phyloP scores from a whole-genome alignment of 1,284 basidiomycete species.

The Ganoderma lucidum region DNA sequence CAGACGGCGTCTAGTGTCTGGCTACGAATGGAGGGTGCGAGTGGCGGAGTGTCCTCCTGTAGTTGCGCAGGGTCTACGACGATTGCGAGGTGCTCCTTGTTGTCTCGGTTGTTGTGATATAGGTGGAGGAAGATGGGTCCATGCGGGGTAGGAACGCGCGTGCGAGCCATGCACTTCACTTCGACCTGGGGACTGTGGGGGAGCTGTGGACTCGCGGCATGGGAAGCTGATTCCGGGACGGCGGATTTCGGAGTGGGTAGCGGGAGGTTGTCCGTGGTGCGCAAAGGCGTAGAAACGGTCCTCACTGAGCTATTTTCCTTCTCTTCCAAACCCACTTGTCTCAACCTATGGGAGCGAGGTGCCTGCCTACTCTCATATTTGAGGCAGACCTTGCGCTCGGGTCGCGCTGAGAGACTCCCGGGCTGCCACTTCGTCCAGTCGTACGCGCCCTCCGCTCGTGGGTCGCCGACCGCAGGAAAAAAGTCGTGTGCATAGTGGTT shows the following conservation, averaged over 20 bases:
- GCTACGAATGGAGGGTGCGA: conserved; percentile 77
- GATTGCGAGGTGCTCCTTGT: conserved; percentile 97
- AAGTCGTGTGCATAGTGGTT: conserved; percentile 82
- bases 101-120: conserved; percentile 91
- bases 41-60: conserved; percentile 47
- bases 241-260: conserved; percentile 25
- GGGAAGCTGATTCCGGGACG: conserved; percentile 3
- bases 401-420: conserved; percentile 44
- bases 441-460: conserved; percentile 59
- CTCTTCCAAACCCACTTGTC: conserved; percentile 37
- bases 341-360: conserved; percentile 66
- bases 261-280: conserved; percentile 37
- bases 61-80: conserved; percentile 92
- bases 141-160: conserved; percentile 96
- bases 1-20: conserved; percentile 86
- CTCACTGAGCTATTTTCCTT: conserved; percentile 38
- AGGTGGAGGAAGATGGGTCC: conserved; percentile 94
- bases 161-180: conserved; percentile 95
- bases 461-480: conserved; percentile 64
- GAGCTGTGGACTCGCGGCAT: conserved; percentile 19
- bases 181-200: conserved; percentile 48
- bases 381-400: conserved; percentile 52
- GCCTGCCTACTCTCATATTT: conserved; percentile 76
- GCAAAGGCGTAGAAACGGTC: conserved; percentile 33
- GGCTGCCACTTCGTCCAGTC: conserved; percentile 64